A percentile compares a stretch with the other conserved stretches of the same genome.
phyloP scores from a whole-genome alignment of 2,329 filamentous ascomycete genomes.

The Ascochyta fabae region DNA sequence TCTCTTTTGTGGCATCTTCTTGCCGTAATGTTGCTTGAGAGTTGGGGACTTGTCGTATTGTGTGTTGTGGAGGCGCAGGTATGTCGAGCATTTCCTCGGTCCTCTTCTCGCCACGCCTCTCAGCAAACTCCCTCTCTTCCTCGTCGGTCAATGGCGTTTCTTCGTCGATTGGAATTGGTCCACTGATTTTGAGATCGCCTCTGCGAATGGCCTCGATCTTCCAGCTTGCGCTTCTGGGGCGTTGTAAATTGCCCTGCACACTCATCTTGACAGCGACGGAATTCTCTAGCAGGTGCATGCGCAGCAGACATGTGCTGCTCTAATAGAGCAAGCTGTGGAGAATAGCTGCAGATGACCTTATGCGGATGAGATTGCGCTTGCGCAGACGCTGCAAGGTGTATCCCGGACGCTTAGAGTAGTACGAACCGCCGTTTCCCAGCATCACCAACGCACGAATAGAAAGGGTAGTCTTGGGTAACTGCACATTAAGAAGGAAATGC shows the following conservation, averaged over 20 bases:
- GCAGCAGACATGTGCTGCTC: constrained; percentile 23
- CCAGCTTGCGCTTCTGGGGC: constrained; percentile 41
- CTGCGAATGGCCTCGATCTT: constrained; percentile 50
- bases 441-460: constrained; percentile 18
- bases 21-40: constrained; percentile 12
- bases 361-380: constrained; percentile 33
- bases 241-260: constrained; percentile 35
- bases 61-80: constrained; percentile 21
- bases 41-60: constrained; percentile 15
- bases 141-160: constrained; percentile 44
- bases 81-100: constrained; percentile 24
- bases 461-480: constrained; percentile 17
- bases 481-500: constrained; percentile 26
- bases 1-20: constrained; percentile 15
- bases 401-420: constrained; percentile 21
- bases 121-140: constrained; percentile 42
- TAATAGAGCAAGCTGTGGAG: constrained; percentile 17
- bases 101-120: constrained; percentile 27
- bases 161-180: constrained; percentile 48
- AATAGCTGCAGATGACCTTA: constrained; percentile 20
- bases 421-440: constrained; percentile 23
- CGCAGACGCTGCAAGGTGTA: constrained; percentile 32
- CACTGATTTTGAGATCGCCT: constrained; percentile 48
- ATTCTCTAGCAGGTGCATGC: constrained; percentile 45
- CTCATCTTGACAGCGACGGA: constrained; percentile 42